These are phyloP conservation scores for Paecilomyces formosus DNA, from an alignment of 2,329 filamentous ascomycete species.

Conservation along the genomic window DNA sequence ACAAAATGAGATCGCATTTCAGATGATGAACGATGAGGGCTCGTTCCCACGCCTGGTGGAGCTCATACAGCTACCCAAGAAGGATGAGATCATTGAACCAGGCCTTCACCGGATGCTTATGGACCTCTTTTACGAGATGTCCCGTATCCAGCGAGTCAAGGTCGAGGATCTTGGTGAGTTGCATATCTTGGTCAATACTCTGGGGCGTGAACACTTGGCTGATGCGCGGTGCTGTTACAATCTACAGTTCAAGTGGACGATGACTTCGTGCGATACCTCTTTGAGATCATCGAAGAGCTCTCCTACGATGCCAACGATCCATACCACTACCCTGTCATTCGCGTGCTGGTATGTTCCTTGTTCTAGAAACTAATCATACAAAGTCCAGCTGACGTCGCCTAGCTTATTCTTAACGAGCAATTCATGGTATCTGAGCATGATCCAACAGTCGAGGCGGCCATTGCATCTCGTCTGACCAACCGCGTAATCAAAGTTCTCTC, in stretches of 20 bases:
- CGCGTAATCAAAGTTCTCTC: slow-evolving; percentile 88
- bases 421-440: slow-evolving; percentile 76
- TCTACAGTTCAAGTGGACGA: slow-evolving; percentile 57
- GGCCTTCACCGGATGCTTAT: slow-evolving; percentile 73
- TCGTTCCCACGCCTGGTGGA: slow-evolving; percentile 79
- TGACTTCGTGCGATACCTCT: slow-evolving; percentile 73
- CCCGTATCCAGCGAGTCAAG: slow-evolving; percentile 75
- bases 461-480: slow-evolving; percentile 63
- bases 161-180: slow-evolving; percentile 66
- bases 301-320: slow-evolving; percentile 85
- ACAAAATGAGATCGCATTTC: slow-evolving; percentile 67
- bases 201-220: not conserved
- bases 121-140: slow-evolving; percentile 94
- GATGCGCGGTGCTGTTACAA: not conserved
- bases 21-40: slow-evolving; percentile 78
- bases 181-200: not conserved
- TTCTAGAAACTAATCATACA: not conserved
- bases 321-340: slow-evolving; percentile 91
- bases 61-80: slow-evolving; percentile 60
- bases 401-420: slow-evolving; percentile 96
- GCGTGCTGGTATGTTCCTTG: slow-evolving; percentile 64
- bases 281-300: slow-evolving; percentile 78
- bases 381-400: slow-evolving; percentile 12
- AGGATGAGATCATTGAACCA: slow-evolving; percentile 44
- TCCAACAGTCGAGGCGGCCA: slow-evolving; percentile 30